These are phyloP conservation scores for Talaromyces adpressus DNA, from an alignment of 495 filamentous ascomycete species.

Conservation along the genomic window DNA sequence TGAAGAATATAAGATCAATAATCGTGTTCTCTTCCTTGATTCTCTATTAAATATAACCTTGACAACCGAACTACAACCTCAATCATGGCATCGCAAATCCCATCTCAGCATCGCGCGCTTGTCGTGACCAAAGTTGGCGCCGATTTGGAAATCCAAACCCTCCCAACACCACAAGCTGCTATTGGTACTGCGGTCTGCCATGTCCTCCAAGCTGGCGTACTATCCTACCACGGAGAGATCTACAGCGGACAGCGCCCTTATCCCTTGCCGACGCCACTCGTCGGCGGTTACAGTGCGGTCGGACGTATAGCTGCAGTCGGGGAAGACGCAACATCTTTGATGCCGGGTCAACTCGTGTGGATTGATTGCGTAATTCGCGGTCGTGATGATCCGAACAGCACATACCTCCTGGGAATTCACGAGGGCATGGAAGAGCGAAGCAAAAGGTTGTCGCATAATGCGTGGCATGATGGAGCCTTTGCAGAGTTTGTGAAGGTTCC, in stretches of 20 bases:
- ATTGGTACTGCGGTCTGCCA: constrained; percentile 15
- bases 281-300: constrained; percentile 22
- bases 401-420: constrained; percentile 8
- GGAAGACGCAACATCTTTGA: constrained; percentile 35
- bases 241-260: constrained; percentile 16
- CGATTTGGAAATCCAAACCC: constrained; percentile 10
- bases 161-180: constrained; percentile 14
- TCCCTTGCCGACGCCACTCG: constrained; percentile 13
- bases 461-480: constrained; percentile 37
- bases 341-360: constrained; percentile 38
- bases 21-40: background rate
- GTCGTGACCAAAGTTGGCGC: constrained; percentile 10
- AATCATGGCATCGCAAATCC: constrained; percentile 6
- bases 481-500: constrained; percentile 32
- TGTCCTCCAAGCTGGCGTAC: constrained; percentile 14
- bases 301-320: constrained; percentile 39
- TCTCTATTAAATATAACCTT: background rate
- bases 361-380: constrained; percentile 34
- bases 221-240: constrained; percentile 14
- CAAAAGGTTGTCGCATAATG: constrained; percentile 26
- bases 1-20: background rate
- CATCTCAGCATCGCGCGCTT: constrained; percentile 14
- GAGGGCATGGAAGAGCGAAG: constrained; percentile 9
- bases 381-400: constrained; percentile 35
- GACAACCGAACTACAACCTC: background rate